These are phyloP conservation scores for Cokeromyces recurvatus DNA, from an alignment of 371 early-diverging fungal species.

Conservation along the genomic window DNA sequence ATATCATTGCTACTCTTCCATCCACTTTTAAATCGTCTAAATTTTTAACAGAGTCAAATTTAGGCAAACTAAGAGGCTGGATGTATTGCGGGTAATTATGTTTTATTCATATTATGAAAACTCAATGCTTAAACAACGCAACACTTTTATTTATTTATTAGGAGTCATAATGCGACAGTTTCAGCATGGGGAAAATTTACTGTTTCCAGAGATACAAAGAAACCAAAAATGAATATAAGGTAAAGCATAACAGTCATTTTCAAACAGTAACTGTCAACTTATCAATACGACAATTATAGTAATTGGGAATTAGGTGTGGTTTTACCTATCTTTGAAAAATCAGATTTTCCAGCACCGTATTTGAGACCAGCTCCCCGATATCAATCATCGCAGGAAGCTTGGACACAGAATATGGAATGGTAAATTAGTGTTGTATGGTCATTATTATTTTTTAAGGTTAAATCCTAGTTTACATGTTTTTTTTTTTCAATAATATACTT, in stretches of 20 bases:
- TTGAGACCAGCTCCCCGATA: conserved; percentile 36
- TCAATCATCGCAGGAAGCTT: conserved; percentile 25
- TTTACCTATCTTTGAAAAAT: conserved; percentile 25
- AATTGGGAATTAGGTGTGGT: conserved; percentile 51
- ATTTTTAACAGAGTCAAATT: too few relatives aligned
- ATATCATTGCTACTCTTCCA: conserved; percentile 35
- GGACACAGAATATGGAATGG: conserved; percentile 35
- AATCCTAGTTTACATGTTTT: too few relatives aligned
- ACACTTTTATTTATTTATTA: too few relatives aligned
- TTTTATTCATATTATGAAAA: background rate
- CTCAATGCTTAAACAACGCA: too few relatives aligned
- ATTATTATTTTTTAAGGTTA: too few relatives aligned
- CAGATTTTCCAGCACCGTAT: conserved; percentile 32
- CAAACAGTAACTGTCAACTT: too few relatives aligned
- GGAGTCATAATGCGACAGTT: conserved; percentile 43
- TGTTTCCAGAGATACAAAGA: conserved; percentile 14
- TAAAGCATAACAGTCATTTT: conserved; percentile 1
- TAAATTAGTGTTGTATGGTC: too few relatives aligned
- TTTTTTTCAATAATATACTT: too few relatives aligned
- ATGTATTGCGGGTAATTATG: conserved; percentile 37
- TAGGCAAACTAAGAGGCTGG: conserved; percentile 36
- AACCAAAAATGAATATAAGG: conserved; percentile 39
- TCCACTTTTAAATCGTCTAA: background rate
- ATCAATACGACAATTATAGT: too few relatives aligned
- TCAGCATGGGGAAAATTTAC: conserved; percentile 42